phyloP scores from a whole-genome alignment of 2,329 filamentous ascomycete species.

The Arthrobotrys conoides region DNA sequence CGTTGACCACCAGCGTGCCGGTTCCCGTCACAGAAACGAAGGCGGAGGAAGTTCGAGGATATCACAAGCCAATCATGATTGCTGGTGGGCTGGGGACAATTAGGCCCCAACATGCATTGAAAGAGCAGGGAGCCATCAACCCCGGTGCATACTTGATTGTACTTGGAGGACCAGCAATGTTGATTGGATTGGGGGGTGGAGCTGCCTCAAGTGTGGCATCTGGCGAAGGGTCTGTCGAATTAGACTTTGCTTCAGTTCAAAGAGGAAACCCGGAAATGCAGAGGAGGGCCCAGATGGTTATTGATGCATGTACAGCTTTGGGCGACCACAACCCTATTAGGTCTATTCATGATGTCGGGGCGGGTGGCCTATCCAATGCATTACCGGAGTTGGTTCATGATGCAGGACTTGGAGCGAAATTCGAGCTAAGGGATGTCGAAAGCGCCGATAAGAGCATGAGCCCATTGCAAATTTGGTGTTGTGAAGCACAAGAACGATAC shows the following conservation, averaged over 20 bases:
- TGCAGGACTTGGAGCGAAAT: slow-evolving; percentile 88
- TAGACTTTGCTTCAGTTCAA: slow-evolving; percentile 98
- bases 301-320: slow-evolving; percentile 90
- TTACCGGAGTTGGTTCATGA: slow-evolving; percentile 93
- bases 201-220: slow-evolving; percentile 93
- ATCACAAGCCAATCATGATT: slow-evolving; percentile 99
- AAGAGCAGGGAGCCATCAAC: slow-evolving; percentile 82
- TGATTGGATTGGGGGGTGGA: slow-evolving; percentile 95
- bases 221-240: slow-evolving; percentile 87
- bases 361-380: slow-evolving; percentile 87
- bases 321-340: slow-evolving; percentile 89
- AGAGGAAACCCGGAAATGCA: slow-evolving; percentile 97
- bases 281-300: slow-evolving; percentile 95
- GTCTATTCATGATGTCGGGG: slow-evolving; percentile 97
- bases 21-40: slow-evolving; percentile 71
- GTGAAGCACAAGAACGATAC: slow-evolving; percentile 96
- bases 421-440: slow-evolving; percentile 94
- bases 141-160: slow-evolving; percentile 93
- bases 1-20: slow-evolving; percentile 80
- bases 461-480: slow-evolving; percentile 97
- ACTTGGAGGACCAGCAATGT: slow-evolving; percentile 94
- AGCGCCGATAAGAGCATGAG: slow-evolving; percentile 92
- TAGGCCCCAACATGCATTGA: slow-evolving; percentile 89
- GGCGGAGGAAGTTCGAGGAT: slow-evolving; percentile 83
- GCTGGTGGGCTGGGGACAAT: slow-evolving; percentile 95